phyloP scores from a whole-genome alignment of 192 early-diverging fungal genomes.

The Backusella sp. region DNA sequence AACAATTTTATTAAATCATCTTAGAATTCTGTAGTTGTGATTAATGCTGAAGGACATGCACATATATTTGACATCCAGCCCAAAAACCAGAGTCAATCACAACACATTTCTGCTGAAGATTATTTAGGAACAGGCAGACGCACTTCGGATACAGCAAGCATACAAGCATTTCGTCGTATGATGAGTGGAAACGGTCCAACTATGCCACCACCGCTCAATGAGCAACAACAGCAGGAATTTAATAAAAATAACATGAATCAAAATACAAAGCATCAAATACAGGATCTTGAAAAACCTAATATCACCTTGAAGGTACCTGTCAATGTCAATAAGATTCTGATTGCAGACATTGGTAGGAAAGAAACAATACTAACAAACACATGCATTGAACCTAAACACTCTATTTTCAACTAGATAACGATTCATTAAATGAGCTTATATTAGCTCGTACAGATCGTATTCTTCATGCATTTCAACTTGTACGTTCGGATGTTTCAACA shows the following conservation, averaged over 20 bases:
- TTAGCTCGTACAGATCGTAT: slow-evolving; percentile 58
- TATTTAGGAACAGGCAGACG: slow-evolving; percentile 25
- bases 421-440: slow-evolving; percentile 53
- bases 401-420: slow-evolving; percentile 42
- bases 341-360: slow-evolving; percentile 54
- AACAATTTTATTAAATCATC: neutral
- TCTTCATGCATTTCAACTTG: slow-evolving; percentile 46
- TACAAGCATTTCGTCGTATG: slow-evolving; percentile 27
- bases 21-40: slow-evolving; percentile 53
- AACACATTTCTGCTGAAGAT: slow-evolving; percentile 27
- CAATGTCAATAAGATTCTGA: slow-evolving; percentile 54
- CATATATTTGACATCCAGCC: slow-evolving; percentile 54
- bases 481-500: slow-evolving; percentile 20
- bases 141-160: slow-evolving; percentile 26
- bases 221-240: neutral
- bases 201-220: neutral
- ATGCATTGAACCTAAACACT: neutral
- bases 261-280: slow-evolving; percentile 1
- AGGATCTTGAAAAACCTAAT: slow-evolving; percentile 28
- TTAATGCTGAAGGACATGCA: slow-evolving; percentile 55
- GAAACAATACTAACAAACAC: neutral
- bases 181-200: slow-evolving; percentile 13
- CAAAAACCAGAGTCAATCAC: slow-evolving; percentile 5
- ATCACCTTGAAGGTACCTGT: slow-evolving; percentile 53
- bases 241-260: neutral